Conservation (phyloP, 306 rosid species). For the Bauhinia variegata region DNA sequence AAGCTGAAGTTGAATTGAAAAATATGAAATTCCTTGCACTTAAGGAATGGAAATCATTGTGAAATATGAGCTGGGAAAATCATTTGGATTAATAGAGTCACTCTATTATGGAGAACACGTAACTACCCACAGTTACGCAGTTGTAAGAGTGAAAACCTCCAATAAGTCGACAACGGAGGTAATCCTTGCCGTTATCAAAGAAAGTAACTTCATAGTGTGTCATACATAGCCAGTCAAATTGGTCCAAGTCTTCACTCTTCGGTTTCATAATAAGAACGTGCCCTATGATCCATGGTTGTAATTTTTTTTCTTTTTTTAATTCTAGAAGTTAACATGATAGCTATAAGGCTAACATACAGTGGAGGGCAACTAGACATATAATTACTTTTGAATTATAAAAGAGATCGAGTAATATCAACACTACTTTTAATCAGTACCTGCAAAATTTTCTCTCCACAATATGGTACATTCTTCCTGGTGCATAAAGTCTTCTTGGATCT, state of each 20-base stretch:
- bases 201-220: not conserved
- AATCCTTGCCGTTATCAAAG: not conserved
- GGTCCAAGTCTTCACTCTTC: too few species aligned
- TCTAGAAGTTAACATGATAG: not conserved
- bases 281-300: not conserved
- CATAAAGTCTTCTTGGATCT: conserved; percentile 92
- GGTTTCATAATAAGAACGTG: too few species aligned
- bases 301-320: not conserved
- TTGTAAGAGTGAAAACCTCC: too few species aligned
- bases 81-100: conserved; percentile 8
- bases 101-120: not conserved
- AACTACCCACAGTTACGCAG: too few species aligned
- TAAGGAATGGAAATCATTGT: too few species aligned
- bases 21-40: conserved; percentile 5
- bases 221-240: not conserved
- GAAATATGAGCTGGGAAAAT: not conserved
- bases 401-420: not conserved
- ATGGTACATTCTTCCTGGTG: conserved; percentile 94
- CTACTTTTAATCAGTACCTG: conserved; percentile 57
- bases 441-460: conserved; percentile 89
- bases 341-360: too few species aligned
- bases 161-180: too few species aligned
- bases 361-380: too few species aligned
- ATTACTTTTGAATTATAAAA: conserved; percentile 1
- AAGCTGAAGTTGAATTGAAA: not conserved